Conservation (phyloP, 257 asterid genomes). For the Nicotiana benthamiana region DNA sequence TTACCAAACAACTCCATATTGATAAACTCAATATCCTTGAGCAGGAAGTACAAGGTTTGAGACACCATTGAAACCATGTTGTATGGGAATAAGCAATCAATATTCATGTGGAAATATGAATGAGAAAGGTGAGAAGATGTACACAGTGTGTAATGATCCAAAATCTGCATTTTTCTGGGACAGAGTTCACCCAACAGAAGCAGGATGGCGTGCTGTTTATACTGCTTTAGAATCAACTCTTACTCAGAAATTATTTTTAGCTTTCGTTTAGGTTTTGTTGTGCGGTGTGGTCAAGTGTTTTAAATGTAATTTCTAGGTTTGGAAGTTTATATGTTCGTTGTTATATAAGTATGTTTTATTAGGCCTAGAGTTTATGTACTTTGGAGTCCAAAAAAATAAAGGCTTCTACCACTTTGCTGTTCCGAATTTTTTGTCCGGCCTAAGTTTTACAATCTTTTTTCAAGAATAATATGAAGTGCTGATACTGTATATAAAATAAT, state of each 20-base stretch:
- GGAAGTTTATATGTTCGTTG: background rate
- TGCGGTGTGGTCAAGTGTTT: background rate
- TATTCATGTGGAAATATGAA: constrained; percentile 48
- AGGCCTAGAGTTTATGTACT: background rate
- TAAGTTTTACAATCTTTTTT: too few species aligned
- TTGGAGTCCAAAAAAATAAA: background rate
- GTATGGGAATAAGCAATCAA: constrained; percentile 42
- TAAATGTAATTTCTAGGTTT: background rate
- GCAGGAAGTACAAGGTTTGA: constrained; percentile 49
- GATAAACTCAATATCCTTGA: background rate
- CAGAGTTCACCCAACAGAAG: constrained; percentile 64
- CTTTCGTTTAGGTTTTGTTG: background rate
- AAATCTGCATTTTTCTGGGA: constrained; percentile 78
- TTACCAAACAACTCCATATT: too few species aligned
- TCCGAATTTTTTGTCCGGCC: too few species aligned
- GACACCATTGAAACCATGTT: constrained; percentile 70
- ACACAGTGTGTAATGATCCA: constrained; percentile 55
- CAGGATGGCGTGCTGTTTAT: constrained; percentile 80
- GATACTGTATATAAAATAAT: too few species aligned
- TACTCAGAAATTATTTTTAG: constrained; percentile 11
- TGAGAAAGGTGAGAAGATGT: constrained; percentile 51
- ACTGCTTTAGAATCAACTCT: constrained; percentile 30
- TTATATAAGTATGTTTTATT: background rate
- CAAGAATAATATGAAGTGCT: too few species aligned
- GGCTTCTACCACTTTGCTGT: background rate